Percentiles rank a stretch among this genome's conserved stretches.
These are phyloP conservation scores for Diaporthe sp. DNA, from an alignment of 2,329 filamentous ascomycete species.

Conservation along the genomic window DNA sequence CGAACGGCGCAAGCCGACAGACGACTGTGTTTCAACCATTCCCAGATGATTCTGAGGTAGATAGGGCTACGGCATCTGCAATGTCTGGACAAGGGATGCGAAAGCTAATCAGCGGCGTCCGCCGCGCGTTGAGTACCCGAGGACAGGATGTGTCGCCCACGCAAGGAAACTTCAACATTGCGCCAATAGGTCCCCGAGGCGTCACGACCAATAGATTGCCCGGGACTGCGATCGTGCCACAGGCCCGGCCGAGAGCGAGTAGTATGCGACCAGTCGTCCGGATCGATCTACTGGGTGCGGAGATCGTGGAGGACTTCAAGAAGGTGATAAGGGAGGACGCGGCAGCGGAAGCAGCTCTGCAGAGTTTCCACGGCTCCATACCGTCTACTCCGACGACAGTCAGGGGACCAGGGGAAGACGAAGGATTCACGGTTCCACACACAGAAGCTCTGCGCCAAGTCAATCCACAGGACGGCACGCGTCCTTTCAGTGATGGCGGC, in stretches of 20 bases:
- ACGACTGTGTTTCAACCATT: conserved; percentile 66
- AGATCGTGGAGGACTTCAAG: conserved; percentile 83
- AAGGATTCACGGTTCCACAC: conserved; percentile 59
- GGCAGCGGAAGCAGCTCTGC: conserved; percentile 54
- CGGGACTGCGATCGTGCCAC: conserved; percentile 71
- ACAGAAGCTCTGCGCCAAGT: conserved; percentile 58
- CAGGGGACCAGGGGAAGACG: conserved; percentile 44
- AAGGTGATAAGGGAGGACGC: conserved; percentile 77
- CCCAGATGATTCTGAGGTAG: conserved; percentile 50
- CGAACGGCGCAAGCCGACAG: conserved; percentile 59
- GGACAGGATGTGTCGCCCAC: conserved; percentile 58
- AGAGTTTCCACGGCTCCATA: conserved; percentile 44
- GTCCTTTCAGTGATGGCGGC: conserved; percentile 65
- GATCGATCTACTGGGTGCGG: conserved; percentile 86
- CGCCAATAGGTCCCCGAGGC: conserved; percentile 63
- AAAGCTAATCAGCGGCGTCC: conserved; percentile 87
- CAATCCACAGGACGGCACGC: conserved; percentile 48
- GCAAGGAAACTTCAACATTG: conserved; percentile 62
- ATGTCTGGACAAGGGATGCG: conserved; percentile 83
- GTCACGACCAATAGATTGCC: conserved; percentile 70
- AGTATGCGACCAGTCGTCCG: conserved; percentile 69
- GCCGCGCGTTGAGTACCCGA: conserved; percentile 79
- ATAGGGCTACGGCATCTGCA: conserved; percentile 64
- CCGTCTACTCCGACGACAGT: conserved; percentile 44
- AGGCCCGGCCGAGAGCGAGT: conserved; percentile 59